A percentile compares a stretch with the other conserved stretches of the same genome.
Conservation (phyloP, 2,329 filamentous ascomycete genomes). For the Macrophomina tecta region DNA sequence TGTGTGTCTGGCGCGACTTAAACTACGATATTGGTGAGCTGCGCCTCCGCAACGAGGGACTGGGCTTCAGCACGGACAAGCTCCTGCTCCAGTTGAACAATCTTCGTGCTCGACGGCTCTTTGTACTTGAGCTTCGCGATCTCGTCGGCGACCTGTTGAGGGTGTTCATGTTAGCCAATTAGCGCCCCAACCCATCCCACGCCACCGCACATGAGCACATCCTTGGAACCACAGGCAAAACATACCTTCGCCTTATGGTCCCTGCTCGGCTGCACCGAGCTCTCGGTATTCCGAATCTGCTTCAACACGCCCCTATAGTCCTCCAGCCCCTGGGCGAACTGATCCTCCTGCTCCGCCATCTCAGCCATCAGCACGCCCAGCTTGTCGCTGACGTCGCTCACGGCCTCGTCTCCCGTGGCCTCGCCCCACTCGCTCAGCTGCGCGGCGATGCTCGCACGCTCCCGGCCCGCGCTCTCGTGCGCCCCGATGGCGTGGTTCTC, state of each 20-base stretch:
- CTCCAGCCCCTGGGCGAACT: constrained; percentile 84
- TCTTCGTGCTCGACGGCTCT: constrained; percentile 81
- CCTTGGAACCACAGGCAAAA: not conserved
- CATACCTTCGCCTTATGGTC: constrained; percentile 77
- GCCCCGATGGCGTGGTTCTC: constrained; percentile 87
- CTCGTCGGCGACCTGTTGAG: constrained; percentile 75
- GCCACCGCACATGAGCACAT: no score
- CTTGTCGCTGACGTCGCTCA: constrained; percentile 94
- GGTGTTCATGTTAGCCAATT: not conserved
- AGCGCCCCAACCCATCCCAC: not conserved
- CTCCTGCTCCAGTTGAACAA: constrained; percentile 92
- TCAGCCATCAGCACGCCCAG: constrained; percentile 90
- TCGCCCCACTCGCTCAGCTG: constrained; percentile 98
- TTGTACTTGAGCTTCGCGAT: constrained; percentile 91
- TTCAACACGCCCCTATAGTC: constrained; percentile 84
- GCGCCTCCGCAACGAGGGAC: constrained; percentile 93
- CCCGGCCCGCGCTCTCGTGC: constrained; percentile 83
- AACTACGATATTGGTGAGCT: constrained; percentile 90
- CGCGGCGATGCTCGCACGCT: constrained; percentile 81
- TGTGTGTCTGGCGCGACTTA: not conserved
- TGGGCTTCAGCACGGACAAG: constrained; percentile 95
- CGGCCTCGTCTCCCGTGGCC: constrained; percentile 81
- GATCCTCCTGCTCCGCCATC: constrained; percentile 91
- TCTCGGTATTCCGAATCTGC: constrained; percentile 92
- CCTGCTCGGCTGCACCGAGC: constrained; percentile 89